Base-by-base conservation (phyloP, 352 stramenopile genomes). In the Thalassiosira exigua region DNA sequence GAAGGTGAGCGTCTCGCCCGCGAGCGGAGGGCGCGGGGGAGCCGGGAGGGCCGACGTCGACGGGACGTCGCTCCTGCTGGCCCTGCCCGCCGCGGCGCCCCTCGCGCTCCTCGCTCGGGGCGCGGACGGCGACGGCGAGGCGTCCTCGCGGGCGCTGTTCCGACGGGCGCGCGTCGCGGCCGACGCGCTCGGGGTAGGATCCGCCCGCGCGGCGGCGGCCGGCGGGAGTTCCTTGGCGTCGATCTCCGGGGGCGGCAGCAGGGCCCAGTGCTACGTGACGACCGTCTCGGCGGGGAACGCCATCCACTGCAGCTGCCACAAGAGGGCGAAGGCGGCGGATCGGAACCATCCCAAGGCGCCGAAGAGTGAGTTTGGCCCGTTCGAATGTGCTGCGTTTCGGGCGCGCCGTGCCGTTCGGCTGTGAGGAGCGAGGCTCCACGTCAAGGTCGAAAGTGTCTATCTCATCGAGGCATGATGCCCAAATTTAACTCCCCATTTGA, bases 221-320 rank as follows among this genome's bases (percentile, higher is more conserved):
- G 1, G 36, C 36, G 36, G 36, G 7, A 14, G 7, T 14, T 44
- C 58, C 29, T 44, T 60, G 2, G 75, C 71, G 14, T 70, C 75
- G 19, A 60, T 39, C 52, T 41, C 44, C 1, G 42, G 57, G 14
- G 58, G 27, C 44, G 77, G 59, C 44, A 68, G 72, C 62, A 71
- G 82, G 44, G 53, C 58, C 1, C 81, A 68, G 30, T 62, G 84
- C 54, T 89, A 79, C 46, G 78, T 80, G 0, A 91, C 88, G 39
- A 91, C 83, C 22, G 86, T 92, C 17, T 87, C 82, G 9, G 87
- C 84, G 57, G 84, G 81, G 29, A 92, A 91, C 79, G 87, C 84
- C 11, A 92, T 92, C 52, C 87, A 92, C 57, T 85, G 84, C 29
- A 85, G 66, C 19, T 92, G 87, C 69, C 87, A 92, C 33, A 30